A percentile compares a stretch with the other conserved stretches of the same genome.
These are phyloP conservation scores for Pythium chondricola DNA, from an alignment of 352 stramenopile genomes.

Conservation along the genomic window DNA sequence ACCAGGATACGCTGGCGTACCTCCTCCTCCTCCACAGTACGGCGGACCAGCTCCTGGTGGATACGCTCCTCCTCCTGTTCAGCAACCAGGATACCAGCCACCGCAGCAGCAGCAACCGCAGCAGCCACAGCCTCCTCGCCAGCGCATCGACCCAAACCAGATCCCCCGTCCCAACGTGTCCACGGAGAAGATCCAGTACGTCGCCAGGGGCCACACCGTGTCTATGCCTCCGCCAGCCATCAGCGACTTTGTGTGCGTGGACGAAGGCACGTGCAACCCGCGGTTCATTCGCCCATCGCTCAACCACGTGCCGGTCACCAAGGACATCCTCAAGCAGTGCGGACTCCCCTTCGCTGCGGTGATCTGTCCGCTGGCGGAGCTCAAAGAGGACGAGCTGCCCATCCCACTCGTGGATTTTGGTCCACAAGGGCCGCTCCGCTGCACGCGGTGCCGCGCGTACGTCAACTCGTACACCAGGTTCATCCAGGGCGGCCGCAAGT, in stretches of 20 bases:
- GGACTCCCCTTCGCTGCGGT: slow-evolving; percentile 75
- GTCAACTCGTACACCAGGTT: slow-evolving; percentile 88
- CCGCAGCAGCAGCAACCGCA: slow-evolving; percentile 26
- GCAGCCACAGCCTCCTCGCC: slow-evolving; percentile 46
- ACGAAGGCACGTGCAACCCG: slow-evolving; percentile 86
- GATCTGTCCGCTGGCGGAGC: slow-evolving; percentile 75
- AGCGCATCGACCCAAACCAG: slow-evolving; percentile 84
- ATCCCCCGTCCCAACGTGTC: slow-evolving; percentile 78
- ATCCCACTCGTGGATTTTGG: slow-evolving; percentile 87
- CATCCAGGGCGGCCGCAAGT: slow-evolving; percentile 77
- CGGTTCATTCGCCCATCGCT: slow-evolving; percentile 86
- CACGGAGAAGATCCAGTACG: slow-evolving; percentile 61
- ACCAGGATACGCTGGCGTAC: not conserved
- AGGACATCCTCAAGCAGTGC: slow-evolving; percentile 73
- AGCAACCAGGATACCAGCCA: slow-evolving; percentile 12
- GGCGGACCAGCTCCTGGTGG: slow-evolving; percentile 1
- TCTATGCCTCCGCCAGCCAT: slow-evolving; percentile 73
- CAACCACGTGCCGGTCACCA: slow-evolving; percentile 72
- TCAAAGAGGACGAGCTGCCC: slow-evolving; percentile 75
- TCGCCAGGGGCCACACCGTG: slow-evolving; percentile 73
- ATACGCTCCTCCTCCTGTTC: no score
- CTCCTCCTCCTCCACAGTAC: slow-evolving; percentile 5
- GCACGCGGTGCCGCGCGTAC: slow-evolving; percentile 80
- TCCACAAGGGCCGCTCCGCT: slow-evolving; percentile 67
- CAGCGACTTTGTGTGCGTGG: slow-evolving; percentile 76